These are phyloP conservation scores for Penicillium sp. DNA, from an alignment of 2,329 filamentous ascomycete genomes.

Conservation along the genomic window DNA sequence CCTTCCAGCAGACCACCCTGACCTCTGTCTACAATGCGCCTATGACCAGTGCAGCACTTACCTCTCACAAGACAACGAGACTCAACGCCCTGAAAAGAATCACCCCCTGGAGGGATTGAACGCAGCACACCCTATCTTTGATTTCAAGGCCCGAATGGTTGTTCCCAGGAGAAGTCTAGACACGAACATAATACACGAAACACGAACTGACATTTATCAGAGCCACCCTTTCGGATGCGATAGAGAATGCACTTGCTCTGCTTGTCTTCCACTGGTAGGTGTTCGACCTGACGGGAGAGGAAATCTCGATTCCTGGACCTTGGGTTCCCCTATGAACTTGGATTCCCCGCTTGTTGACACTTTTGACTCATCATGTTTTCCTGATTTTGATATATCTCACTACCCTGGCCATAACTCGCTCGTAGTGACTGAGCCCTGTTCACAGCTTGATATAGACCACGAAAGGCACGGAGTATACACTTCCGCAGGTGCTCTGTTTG, in stretches of 20 bases:
- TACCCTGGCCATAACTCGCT: neutral
- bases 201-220: neutral
- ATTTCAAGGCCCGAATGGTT: neutral
- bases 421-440: neutral
- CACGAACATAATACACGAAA: neutral
- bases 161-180: neutral
- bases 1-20: neutral
- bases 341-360: neutral
- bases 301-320: neutral
- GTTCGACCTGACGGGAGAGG: neutral
- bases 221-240: neutral
- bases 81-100: neutral
- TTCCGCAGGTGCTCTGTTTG: neutral
- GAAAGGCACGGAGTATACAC: neutral
- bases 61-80: neutral
- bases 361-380: neutral
- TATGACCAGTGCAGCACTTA: neutral
- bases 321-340: neutral
- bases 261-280: neutral
- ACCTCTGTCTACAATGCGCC: conserved; percentile 4
- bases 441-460: neutral
- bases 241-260: neutral
- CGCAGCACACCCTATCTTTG: neutral
- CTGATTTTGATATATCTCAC: neutral
- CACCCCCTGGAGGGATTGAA: conserved; percentile 9